Percentiles rank a stretch among this genome's conserved stretches.
phyloP scores from a whole-genome alignment of 2,329 filamentous ascomycete genomes.

The Ophiostoma quercus region DNA sequence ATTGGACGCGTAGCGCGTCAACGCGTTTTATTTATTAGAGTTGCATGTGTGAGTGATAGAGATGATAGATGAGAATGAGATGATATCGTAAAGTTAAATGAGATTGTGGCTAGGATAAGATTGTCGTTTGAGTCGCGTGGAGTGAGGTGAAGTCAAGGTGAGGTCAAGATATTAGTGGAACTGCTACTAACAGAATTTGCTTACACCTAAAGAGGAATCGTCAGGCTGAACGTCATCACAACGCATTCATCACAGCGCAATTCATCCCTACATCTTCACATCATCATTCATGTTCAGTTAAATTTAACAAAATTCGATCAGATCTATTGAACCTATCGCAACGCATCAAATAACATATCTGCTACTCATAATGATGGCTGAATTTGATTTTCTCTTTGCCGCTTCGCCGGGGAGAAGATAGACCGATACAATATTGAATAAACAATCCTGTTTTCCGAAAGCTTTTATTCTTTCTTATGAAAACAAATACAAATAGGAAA shows the following conservation, averaged over 20 bases:
- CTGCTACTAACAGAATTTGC: constrained; percentile 18
- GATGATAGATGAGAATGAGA: not conserved
- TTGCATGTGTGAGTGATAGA: not conserved
- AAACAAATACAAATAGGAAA: constrained; percentile 7
- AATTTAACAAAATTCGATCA: not conserved
- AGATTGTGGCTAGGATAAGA: not conserved
- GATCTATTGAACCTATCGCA: not conserved
- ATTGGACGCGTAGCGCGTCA: not conserved
- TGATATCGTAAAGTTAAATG: too few species aligned
- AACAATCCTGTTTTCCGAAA: constrained; percentile 9
- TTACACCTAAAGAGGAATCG: constrained; percentile 21
- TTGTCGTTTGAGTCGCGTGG: not conserved
- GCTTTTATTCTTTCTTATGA: not conserved
- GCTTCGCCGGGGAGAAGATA: not conserved
- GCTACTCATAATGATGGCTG: constrained; percentile 3
- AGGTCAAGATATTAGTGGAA: constrained; percentile 18
- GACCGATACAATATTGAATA: constrained; percentile 3
- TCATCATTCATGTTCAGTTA: not conserved
- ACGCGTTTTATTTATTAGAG: not conserved
- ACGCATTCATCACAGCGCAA: not conserved
- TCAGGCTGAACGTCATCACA: not conserved
- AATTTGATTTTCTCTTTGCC: not conserved
- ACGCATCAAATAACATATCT: not conserved
- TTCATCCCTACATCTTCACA: not conserved
- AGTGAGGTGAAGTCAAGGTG: constrained; percentile 1